phyloP scores from a whole-genome alignment of 1,139 yeast genomes.

The Taphrina wiesneri region DNA sequence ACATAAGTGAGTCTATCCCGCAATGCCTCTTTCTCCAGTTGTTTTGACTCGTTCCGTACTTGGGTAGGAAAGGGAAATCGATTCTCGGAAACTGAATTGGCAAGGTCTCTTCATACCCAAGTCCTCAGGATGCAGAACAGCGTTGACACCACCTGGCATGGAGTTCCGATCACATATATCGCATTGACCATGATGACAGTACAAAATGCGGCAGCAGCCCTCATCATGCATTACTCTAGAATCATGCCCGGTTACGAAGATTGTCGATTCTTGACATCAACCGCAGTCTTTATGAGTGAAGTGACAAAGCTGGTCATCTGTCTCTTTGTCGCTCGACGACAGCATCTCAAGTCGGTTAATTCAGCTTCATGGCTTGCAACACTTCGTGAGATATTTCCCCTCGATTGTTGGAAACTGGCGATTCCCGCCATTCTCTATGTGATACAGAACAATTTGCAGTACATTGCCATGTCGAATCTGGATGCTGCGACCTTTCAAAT shows the following conservation, averaged over 20 bases:
- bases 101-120: too few relatives aligned
- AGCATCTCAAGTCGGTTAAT: conserved; percentile 41
- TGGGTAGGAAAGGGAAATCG: too few relatives aligned
- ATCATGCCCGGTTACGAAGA: conserved; percentile 48
- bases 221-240: conserved; percentile 51
- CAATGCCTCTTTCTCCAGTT: too few relatives aligned
- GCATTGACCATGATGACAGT: conserved; percentile 46
- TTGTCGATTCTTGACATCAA: conserved; percentile 48
- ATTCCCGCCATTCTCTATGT: conserved; percentile 47
- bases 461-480: conserved; percentile 50
- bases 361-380: conserved; percentile 49
- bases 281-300: conserved; percentile 51
- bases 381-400: conserved; percentile 47
- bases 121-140: too few relatives aligned
- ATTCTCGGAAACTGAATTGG: too few relatives aligned
- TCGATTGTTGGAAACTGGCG: conserved; percentile 47
- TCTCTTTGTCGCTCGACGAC: conserved; percentile 38
- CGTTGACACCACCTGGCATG: too few relatives aligned
- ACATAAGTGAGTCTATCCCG: too few relatives aligned
- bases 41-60: too few relatives aligned
- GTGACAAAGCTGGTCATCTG: conserved; percentile 48
- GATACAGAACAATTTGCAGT: conserved; percentile 49
- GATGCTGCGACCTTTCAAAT: conserved; percentile 52
- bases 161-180: conserved; percentile 44
- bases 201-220: conserved; percentile 47